Conservation (phyloP, 2,329 filamentous ascomycete species). For the Neurospora sp. region DNA sequence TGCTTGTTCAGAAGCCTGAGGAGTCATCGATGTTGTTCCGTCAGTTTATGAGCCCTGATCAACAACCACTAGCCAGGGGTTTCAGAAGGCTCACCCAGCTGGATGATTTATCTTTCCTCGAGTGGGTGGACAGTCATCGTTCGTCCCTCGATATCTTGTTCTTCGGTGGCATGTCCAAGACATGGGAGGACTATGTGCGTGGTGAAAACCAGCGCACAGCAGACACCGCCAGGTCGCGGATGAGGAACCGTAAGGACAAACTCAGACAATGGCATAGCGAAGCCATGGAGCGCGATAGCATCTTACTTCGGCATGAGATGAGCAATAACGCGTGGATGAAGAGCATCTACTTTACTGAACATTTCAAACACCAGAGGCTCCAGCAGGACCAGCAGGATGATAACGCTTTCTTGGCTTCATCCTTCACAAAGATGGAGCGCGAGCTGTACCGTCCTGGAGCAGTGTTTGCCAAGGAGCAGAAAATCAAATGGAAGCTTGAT, state of each 20-base stretch:
- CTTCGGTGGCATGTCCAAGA: slow-evolving; percentile 66
- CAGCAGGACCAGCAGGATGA: slow-evolving; percentile 93
- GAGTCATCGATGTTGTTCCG: slow-evolving; percentile 67
- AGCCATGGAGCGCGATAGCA: slow-evolving; percentile 56
- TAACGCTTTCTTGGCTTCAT: slow-evolving; percentile 62
- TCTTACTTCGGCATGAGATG: slow-evolving; percentile 72
- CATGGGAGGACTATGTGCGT: slow-evolving; percentile 81
- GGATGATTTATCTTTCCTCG: slow-evolving; percentile 78
- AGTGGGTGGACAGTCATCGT: slow-evolving; percentile 79
- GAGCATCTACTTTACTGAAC: slow-evolving; percentile 87
- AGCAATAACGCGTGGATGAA: slow-evolving; percentile 87
- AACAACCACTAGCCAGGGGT: slow-evolving; percentile 60
- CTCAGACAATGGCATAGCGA: slow-evolving; percentile 72
- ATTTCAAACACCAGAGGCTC: slow-evolving; percentile 80
- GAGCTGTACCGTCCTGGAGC: slow-evolving; percentile 72
- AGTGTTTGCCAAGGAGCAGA: slow-evolving; percentile 57
- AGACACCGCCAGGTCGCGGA: slow-evolving; percentile 60
- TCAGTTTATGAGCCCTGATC: slow-evolving; percentile 59
- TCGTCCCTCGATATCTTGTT: slow-evolving; percentile 73
- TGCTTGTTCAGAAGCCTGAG: slow-evolving; percentile 85
- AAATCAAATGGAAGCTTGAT: slow-evolving; percentile 81
- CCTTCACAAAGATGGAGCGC: slow-evolving; percentile 68
- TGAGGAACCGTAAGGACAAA: slow-evolving; percentile 70
- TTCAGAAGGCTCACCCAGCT: slow-evolving; percentile 80
- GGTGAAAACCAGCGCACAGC: slow-evolving; percentile 72